Percentiles rank a stretch among this genome's conserved stretches.
Evolutionary conservation across 2,329 filamentous ascomycete genomes (phyloP).

Genomic region (Fusarium beomiforme): DNA sequence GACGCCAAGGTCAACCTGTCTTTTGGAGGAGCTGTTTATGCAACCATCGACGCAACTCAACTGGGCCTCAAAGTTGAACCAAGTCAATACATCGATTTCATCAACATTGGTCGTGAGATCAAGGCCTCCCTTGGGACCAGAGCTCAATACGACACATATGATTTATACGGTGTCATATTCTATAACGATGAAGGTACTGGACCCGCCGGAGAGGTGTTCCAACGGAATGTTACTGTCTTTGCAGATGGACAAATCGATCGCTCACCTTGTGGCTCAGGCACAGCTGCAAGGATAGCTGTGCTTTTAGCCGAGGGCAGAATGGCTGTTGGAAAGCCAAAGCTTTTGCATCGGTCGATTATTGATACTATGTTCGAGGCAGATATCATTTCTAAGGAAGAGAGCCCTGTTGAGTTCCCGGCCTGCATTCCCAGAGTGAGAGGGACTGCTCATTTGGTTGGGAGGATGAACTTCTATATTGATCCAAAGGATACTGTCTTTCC

Average conservation of each 20-base stretch:
- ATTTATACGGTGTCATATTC: slow-evolving; percentile 29
- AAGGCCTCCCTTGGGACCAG: slow-evolving; percentile 12
- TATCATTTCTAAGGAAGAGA: slow-evolving; percentile 14
- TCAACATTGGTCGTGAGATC: slow-evolving; percentile 31
- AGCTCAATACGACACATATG: slow-evolving; percentile 12
- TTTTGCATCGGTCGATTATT: slow-evolving; percentile 26
- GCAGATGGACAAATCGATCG: slow-evolving; percentile 43
- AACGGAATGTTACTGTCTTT: slow-evolving; percentile 40
- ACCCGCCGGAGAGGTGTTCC: background rate
- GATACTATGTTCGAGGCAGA: slow-evolving; percentile 19
- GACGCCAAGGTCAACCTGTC: background rate
- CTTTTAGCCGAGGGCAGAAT: slow-evolving; percentile 6
- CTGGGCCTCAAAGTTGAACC: slow-evolving; percentile 21
- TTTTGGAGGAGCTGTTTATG: slow-evolving; percentile 31
- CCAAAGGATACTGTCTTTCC: slow-evolving; percentile 16
- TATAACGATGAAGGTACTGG: slow-evolving; percentile 6
- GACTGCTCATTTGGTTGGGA: slow-evolving; percentile 15
- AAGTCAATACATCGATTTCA: slow-evolving; percentile 8
- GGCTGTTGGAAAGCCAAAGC: background rate
- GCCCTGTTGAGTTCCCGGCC: slow-evolving; percentile 23
- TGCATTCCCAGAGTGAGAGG: slow-evolving; percentile 33
- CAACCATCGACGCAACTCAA: slow-evolving; percentile 12
- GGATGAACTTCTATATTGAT: slow-evolving; percentile 35
- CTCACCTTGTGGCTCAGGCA: slow-evolving; percentile 42
- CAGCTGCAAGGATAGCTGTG: slow-evolving; percentile 32